These are phyloP conservation scores for Solanum chilense DNA, from an alignment of 257 asterid species.

Conservation along the genomic window DNA sequence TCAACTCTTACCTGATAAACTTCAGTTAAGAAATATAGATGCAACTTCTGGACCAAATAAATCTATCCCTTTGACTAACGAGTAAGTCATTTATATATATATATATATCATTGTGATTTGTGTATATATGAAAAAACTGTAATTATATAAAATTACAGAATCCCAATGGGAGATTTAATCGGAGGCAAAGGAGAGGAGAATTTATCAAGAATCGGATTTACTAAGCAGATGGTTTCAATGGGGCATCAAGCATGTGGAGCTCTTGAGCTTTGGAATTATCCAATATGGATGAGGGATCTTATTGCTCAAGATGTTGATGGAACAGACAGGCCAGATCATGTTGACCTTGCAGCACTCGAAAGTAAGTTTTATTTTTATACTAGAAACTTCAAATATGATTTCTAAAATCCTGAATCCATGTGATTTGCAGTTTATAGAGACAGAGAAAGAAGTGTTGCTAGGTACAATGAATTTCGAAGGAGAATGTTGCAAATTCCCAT, in stretches of 20 bases:
- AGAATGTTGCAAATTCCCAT: conserved; percentile 40
- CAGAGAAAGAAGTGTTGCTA: conserved; percentile 48
- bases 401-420: too few relatives aligned
- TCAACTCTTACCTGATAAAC: conserved; percentile 35
- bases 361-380: conserved; percentile 8
- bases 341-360: conserved; percentile 51
- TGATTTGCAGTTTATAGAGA: conserved; percentile 43
- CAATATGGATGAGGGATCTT: conserved; percentile 41
- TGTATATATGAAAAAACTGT: neutral
- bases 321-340: conserved; percentile 25
- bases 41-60: conserved; percentile 40
- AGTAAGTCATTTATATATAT: conserved; percentile 10
- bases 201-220: conserved; percentile 29
- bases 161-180: conserved; percentile 28
- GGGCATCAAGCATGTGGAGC: conserved; percentile 71
- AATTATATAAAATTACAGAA: conserved; percentile 16
- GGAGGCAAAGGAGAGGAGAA: conserved; percentile 20
- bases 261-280: conserved; percentile 57
- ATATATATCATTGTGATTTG: too few relatives aligned
- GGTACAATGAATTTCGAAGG: conserved; percentile 52
- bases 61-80: conserved; percentile 25
- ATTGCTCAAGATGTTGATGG: conserved; percentile 38
- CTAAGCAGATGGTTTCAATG: conserved; percentile 52
- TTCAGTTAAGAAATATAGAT: conserved; percentile 28
- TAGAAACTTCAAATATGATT: too few relatives aligned